phyloP scores from a whole-genome alignment of 2,329 filamentous ascomycete species.

The Nigrospora osmanthi region DNA sequence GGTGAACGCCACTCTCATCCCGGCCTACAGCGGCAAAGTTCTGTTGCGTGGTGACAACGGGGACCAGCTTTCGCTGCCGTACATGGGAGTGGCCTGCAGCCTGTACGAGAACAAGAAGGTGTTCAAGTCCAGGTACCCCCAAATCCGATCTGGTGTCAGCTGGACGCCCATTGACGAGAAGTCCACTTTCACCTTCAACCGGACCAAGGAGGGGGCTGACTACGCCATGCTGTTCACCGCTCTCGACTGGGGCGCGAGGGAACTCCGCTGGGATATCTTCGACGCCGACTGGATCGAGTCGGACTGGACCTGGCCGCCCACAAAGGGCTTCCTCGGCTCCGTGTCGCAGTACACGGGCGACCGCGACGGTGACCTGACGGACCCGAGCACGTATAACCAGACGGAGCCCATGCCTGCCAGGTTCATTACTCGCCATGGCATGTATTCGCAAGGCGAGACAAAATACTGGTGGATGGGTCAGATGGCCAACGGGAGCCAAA shows the following conservation, averaged over 20 bases:
- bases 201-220: not conserved
- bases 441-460: not conserved
- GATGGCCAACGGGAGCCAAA: not conserved
- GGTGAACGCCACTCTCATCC: constrained; percentile 20
- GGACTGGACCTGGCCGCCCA: constrained; percentile 2
- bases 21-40: constrained; percentile 36
- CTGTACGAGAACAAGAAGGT: not conserved
- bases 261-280: constrained; percentile 3
- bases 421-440: not conserved
- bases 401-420: not conserved
- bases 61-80: constrained; percentile 33
- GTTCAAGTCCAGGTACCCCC: not conserved
- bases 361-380: not conserved
- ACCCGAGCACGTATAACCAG: not conserved
- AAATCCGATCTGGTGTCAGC: too few species aligned
- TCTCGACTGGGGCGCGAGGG: constrained; percentile 2
- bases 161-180: too few species aligned
- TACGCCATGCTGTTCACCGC: not conserved
- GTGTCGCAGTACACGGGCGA: not conserved
- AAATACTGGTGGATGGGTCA: not conserved
- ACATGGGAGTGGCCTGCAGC: constrained; percentile 14
- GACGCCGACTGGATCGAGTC: not conserved
- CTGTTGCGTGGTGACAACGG: constrained; percentile 29
- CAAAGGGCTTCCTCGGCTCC: not conserved
- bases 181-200: not conserved